phyloP scores from a whole-genome alignment of 805 yeast species.

The Ogataea saltuana region DNA sequence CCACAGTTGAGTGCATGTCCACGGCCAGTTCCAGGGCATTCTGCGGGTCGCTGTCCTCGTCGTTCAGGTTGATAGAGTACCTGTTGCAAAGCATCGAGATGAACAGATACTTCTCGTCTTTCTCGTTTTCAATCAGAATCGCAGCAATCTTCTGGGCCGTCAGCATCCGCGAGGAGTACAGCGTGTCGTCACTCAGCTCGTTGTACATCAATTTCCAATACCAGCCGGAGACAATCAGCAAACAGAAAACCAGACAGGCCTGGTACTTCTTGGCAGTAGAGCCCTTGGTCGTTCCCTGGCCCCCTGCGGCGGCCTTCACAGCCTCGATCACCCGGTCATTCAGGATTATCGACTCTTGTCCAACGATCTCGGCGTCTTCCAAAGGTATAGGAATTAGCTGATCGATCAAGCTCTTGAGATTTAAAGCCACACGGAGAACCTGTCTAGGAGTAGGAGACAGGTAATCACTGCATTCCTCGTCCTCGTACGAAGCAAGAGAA shows the following conservation, averaged over 20 bases:
- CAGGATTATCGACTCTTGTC: constrained; percentile 60
- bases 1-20: constrained; percentile 76
- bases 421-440: constrained; percentile 65
- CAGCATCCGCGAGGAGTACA: constrained; percentile 57
- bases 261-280: constrained; percentile 62
- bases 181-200: constrained; percentile 67
- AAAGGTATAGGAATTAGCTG: constrained; percentile 67
- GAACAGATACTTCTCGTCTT: constrained; percentile 62
- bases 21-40: constrained; percentile 84
- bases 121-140: constrained; percentile 61
- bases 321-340: constrained; percentile 58
- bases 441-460: constrained; percentile 64
- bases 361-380: constrained; percentile 47
- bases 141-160: constrained; percentile 80
- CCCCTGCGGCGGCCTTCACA: constrained; percentile 78
- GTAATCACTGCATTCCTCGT: constrained; percentile 37
- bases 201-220: constrained; percentile 57
- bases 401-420: constrained; percentile 73
- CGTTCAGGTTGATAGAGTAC: constrained; percentile 64
- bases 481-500: constrained; percentile 28
- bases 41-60: constrained; percentile 60
- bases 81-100: constrained; percentile 77
- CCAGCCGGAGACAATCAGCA: constrained; percentile 80
- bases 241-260: constrained; percentile 66
- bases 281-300: constrained; percentile 61